Evolutionary conservation across 768 basidiomycete genomes (phyloP).

Genomic region (Kwoniella bestiolae): DNA sequence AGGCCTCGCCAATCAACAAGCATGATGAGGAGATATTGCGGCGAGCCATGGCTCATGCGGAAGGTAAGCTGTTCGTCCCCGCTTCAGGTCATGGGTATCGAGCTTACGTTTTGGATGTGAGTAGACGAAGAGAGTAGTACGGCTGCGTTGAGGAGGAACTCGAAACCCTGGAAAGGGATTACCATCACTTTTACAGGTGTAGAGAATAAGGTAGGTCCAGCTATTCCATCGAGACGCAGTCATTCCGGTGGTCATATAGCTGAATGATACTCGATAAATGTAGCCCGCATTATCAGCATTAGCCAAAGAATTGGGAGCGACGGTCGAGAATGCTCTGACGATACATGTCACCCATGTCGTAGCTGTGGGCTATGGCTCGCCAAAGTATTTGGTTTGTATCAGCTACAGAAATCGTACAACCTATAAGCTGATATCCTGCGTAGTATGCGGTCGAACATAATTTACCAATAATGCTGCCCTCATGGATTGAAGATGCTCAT

Average conservation of each 20-base stretch:
- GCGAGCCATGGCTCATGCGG: slow-evolving; percentile 37
- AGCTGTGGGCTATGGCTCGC: slow-evolving; percentile 75
- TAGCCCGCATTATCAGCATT: slow-evolving; percentile 75
- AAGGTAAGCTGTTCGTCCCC: slow-evolving; percentile 36
- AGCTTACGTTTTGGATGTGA: too few species aligned
- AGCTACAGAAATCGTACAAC: not conserved
- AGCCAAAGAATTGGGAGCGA: slow-evolving; percentile 80
- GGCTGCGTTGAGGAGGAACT: slow-evolving; percentile 26
- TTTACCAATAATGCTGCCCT: slow-evolving; percentile 75
- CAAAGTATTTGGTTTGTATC: slow-evolving; percentile 74
- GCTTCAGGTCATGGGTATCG: too few species aligned
- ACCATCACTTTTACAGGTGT: slow-evolving; percentile 48
- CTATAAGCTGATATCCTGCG: slow-evolving; percentile 7
- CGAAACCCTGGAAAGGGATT: slow-evolving; percentile 41
- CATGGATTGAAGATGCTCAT: slow-evolving; percentile 77
- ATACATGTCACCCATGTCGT: slow-evolving; percentile 86
- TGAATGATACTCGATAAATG: not conserved
- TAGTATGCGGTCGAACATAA: slow-evolving; percentile 82
- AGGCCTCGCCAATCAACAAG: slow-evolving; percentile 34
- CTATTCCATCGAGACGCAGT: too few species aligned
- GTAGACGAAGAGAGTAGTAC: slow-evolving; percentile 40
- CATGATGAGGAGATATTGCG: slow-evolving; percentile 47
- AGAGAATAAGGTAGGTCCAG: slow-evolving; percentile 43
- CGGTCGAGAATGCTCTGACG: slow-evolving; percentile 71
- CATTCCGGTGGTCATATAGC: not conserved